These are phyloP conservation scores for Aspergillus sp. DNA, from an alignment of 2,329 filamentous ascomycete species.

Conservation along the genomic window DNA sequence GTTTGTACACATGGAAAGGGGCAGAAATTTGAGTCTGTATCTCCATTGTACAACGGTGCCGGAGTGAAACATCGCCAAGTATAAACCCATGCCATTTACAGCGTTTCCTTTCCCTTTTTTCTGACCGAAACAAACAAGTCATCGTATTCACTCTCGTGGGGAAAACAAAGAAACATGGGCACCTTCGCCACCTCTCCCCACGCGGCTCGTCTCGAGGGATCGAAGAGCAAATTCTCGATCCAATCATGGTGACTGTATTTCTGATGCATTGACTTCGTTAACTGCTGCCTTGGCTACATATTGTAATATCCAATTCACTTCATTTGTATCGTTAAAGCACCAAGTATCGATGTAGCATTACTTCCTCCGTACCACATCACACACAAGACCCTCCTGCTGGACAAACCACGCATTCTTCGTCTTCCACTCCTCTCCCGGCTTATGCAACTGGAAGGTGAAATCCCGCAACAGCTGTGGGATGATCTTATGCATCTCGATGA, in stretches of 20 bases:
- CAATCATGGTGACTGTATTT: background rate
- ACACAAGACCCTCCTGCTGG: slow-evolving; percentile 2
- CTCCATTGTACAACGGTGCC: too few species aligned
- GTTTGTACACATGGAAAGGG: too few species aligned
- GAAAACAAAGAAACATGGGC: background rate
- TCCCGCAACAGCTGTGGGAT: slow-evolving; percentile 1
- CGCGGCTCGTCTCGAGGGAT: background rate
- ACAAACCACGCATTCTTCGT: slow-evolving; percentile 2
- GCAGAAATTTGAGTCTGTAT: too few species aligned
- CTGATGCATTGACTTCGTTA: background rate
- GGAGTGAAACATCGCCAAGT: too few species aligned
- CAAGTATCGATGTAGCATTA: background rate
- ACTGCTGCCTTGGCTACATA: too few species aligned
- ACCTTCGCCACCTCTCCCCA: background rate
- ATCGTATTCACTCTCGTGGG: background rate
- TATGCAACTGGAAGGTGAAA: background rate
- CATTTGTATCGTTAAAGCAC: background rate
- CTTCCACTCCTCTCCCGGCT: background rate
- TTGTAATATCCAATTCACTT: background rate
- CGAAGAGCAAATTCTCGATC: background rate
- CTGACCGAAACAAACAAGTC: background rate
- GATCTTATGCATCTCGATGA: slow-evolving; percentile 15
- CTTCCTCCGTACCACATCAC: background rate
- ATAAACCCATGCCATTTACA: too few species aligned
- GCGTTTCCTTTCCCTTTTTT: too few species aligned